These are phyloP conservation scores for Tulasnella sp. DNA, from an alignment of 768 basidiomycete species.

Conservation along the genomic window DNA sequence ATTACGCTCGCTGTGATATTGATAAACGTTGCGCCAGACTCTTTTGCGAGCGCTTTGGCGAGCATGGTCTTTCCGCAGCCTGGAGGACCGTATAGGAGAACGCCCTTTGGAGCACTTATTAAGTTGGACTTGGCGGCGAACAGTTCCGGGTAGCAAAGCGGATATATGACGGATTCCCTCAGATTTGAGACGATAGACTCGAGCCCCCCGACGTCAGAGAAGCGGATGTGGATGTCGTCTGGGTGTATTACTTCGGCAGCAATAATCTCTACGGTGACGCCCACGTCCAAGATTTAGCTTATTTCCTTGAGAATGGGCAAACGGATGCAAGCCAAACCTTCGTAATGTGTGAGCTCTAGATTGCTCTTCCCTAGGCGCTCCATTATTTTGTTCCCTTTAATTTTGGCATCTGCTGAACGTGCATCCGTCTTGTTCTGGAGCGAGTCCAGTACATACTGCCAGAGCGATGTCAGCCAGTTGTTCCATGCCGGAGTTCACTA, in stretches of 20 bases:
- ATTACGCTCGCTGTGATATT: slow-evolving; percentile 54
- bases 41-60: slow-evolving; percentile 96
- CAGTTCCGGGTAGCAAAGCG: slow-evolving; percentile 82
- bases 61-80: slow-evolving; percentile 98
- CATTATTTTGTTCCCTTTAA: slow-evolving; percentile 63
- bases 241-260: slow-evolving; percentile 91
- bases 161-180: slow-evolving; percentile 93
- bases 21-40: slow-evolving; percentile 96
- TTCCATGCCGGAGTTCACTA: background rate
- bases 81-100: slow-evolving; percentile 91
- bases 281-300: background rate
- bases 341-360: slow-evolving; percentile 84
- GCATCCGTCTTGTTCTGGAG: slow-evolving; percentile 59
- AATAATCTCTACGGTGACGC: slow-evolving; percentile 59
- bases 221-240: slow-evolving; percentile 75
- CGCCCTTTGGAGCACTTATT: slow-evolving; percentile 90
- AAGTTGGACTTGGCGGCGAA: slow-evolving; percentile 78
- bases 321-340: slow-evolving; percentile 47
- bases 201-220: slow-evolving; percentile 87
- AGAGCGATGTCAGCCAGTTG: slow-evolving; percentile 12
- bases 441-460: slow-evolving; percentile 63
- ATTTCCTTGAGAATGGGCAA: background rate
- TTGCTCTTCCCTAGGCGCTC: slow-evolving; percentile 66
- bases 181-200: slow-evolving; percentile 85
- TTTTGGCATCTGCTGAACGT: slow-evolving; percentile 5